Evolutionary conservation across 2,329 filamentous ascomycete species (phyloP).

Genomic region (Clonostachys rosea): DNA sequence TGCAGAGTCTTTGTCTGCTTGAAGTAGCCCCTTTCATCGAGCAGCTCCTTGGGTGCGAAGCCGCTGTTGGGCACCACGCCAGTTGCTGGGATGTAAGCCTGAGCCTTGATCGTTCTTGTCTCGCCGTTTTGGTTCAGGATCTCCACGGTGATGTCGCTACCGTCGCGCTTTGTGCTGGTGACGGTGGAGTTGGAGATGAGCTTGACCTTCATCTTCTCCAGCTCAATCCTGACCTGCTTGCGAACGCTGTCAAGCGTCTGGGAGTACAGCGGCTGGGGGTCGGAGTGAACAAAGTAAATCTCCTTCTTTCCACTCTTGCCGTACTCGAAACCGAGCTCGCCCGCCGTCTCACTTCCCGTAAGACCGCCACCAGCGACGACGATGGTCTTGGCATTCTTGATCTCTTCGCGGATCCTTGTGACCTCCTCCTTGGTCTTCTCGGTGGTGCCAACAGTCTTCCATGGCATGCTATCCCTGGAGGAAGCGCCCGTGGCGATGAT

Average conservation of each 20-base stretch:
- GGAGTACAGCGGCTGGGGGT: conserved; percentile 28
- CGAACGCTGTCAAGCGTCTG: conserved; percentile 27
- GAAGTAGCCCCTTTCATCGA: conserved; percentile 24
- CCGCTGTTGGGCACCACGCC: conserved; percentile 38
- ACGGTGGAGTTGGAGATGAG: conserved; percentile 33
- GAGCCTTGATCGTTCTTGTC: conserved; percentile 28
- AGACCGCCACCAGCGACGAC: conserved; percentile 46
- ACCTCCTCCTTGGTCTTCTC: conserved; percentile 31
- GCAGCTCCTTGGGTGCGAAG: conserved; percentile 31
- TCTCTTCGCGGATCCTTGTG: conserved; percentile 15
- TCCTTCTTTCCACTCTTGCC: conserved; percentile 35
- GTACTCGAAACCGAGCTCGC: conserved; percentile 45
- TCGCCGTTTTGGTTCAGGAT: conserved; percentile 22
- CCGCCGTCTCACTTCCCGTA: conserved; percentile 45
- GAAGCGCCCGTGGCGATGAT: conserved; percentile 50
- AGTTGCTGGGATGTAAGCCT: conserved; percentile 41
- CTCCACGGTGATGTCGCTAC: conserved; percentile 22
- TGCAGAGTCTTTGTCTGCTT: conserved; percentile 30
- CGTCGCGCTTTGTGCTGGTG: conserved; percentile 9
- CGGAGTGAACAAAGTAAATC: conserved; percentile 34
- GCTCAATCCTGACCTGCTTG: conserved; percentile 26
- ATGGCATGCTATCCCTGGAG: conserved; percentile 37
- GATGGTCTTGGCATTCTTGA: conserved; percentile 38
- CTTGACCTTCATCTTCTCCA: conserved; percentile 37
- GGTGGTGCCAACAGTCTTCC: conserved; percentile 38